Conservation (phyloP, 2,329 filamentous ascomycete genomes). For the Chrysoporthe cubensis region DNA sequence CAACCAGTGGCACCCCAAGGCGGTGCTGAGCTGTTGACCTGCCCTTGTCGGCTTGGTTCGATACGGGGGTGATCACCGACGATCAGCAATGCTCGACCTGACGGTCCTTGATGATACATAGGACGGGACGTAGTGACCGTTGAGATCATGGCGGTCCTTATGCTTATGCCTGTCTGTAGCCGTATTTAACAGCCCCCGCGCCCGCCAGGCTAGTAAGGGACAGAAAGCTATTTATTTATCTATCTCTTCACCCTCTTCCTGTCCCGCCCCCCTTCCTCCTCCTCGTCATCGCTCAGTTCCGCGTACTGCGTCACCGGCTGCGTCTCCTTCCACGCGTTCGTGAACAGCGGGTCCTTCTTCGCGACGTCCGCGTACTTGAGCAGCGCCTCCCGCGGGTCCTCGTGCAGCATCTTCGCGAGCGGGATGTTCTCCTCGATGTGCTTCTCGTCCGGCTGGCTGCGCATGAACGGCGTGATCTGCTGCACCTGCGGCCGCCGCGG, state of each 20-base stretch:
- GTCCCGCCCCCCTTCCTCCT: constrained; percentile 62
- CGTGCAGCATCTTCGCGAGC: constrained; percentile 89
- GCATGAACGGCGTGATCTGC: constrained; percentile 84
- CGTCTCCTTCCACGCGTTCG: constrained; percentile 87
- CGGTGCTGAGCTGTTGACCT: neutral
- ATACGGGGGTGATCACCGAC: neutral
- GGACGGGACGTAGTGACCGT: neutral
- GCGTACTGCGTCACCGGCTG: constrained; percentile 93
- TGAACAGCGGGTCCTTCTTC: constrained; percentile 92
- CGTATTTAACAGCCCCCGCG: neutral
- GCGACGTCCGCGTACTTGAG: constrained; percentile 94
- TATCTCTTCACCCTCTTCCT: constrained; percentile 64
- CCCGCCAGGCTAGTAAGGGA: constrained; percentile 14
- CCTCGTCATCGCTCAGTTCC: constrained; percentile 85
- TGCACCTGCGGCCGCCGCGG: constrained; percentile 85
- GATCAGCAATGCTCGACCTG: too few species aligned
- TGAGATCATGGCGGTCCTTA: neutral
- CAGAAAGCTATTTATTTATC: constrained; percentile 33
- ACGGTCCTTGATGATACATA: too few species aligned
- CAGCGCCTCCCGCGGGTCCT: constrained; percentile 91
- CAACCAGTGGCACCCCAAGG: neutral
- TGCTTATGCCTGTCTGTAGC: too few species aligned
- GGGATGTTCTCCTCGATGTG: constrained; percentile 89
- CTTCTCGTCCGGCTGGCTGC: constrained; percentile 85
- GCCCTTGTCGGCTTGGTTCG: neutral